A percentile compares a stretch with the other conserved stretches of the same genome.
Conservation (phyloP, 495 filamentous ascomycete genomes). For the Neurospora sp. region DNA sequence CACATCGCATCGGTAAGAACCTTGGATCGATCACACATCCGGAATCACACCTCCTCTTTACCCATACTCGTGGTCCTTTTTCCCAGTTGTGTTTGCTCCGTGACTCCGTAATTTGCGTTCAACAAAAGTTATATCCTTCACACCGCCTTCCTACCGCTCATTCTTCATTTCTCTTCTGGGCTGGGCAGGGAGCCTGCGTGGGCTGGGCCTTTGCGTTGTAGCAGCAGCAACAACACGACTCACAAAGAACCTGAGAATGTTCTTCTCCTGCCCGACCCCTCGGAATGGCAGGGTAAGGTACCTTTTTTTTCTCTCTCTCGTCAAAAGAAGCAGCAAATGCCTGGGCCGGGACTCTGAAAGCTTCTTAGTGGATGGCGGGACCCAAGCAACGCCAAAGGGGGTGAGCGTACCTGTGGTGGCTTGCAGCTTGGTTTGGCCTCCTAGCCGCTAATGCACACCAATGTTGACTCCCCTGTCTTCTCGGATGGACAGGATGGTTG, state of each 20-base stretch:
- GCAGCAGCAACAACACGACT: background rate
- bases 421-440: slow-evolving; percentile 14
- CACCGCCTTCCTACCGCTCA: background rate
- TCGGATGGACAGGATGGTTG: slow-evolving; percentile 5
- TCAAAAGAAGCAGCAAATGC: background rate
- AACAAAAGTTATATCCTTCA: background rate
- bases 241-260: background rate
- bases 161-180: background rate
- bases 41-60: background rate
- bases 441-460: slow-evolving; percentile 16
- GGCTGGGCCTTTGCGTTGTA: background rate
- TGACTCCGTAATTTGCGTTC: background rate
- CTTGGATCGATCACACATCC: background rate
- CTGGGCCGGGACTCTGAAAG: background rate
- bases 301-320: background rate
- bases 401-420: slow-evolving; percentile 16
- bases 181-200: background rate
- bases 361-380: background rate
- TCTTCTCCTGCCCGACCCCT: background rate
- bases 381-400: slow-evolving; percentile 10
- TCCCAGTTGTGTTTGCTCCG: background rate
- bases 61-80: background rate
- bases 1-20: background rate
- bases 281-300: background rate
- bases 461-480: slow-evolving; percentile 13